A percentile compares a stretch with the other conserved stretches of the same genome.
phyloP scores from a whole-genome alignment of 2,329 filamentous ascomycete species.

The Trichoderma sp. region DNA sequence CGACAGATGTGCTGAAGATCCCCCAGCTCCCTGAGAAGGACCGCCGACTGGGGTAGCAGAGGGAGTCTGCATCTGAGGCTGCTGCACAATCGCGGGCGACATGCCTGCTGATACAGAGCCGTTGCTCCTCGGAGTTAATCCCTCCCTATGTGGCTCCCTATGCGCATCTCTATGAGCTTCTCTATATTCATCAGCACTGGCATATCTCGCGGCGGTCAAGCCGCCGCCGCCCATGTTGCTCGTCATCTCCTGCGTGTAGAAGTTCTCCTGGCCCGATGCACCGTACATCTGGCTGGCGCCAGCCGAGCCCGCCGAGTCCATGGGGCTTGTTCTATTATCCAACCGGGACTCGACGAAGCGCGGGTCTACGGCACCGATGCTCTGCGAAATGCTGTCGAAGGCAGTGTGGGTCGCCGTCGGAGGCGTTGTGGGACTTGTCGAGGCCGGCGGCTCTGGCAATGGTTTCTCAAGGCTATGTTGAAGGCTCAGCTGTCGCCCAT shows the following conservation, averaged over 20 bases:
- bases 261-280: conserved; percentile 31
- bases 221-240: conserved; percentile 46
- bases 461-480: conserved; percentile 59
- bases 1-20: conserved; percentile 58
- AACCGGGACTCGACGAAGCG: conserved; percentile 29
- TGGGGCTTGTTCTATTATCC: conserved; percentile 46
- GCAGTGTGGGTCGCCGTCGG: conserved; percentile 33
- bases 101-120: conserved; percentile 56
- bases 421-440: conserved; percentile 29
- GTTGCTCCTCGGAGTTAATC: conserved; percentile 50
- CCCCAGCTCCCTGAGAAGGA: conserved; percentile 45
- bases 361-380: conserved; percentile 23
- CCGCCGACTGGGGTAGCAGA: conserved; percentile 37
- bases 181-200: conserved; percentile 30
- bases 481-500: conserved; percentile 55
- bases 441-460: conserved; percentile 48
- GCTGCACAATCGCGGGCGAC: conserved; percentile 49
- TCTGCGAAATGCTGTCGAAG: conserved; percentile 33
- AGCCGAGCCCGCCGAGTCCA: conserved; percentile 45
- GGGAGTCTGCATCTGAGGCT: conserved; percentile 29
- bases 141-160: conserved; percentile 44
- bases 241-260: conserved; percentile 39
- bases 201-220: conserved; percentile 42
- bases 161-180: conserved; percentile 45
- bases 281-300: conserved; percentile 38